Percentiles rank a stretch among this genome's conserved stretches.
phyloP scores from a whole-genome alignment of 129 eudicot genomes.

The Chrysanthemum makinoi region DNA sequence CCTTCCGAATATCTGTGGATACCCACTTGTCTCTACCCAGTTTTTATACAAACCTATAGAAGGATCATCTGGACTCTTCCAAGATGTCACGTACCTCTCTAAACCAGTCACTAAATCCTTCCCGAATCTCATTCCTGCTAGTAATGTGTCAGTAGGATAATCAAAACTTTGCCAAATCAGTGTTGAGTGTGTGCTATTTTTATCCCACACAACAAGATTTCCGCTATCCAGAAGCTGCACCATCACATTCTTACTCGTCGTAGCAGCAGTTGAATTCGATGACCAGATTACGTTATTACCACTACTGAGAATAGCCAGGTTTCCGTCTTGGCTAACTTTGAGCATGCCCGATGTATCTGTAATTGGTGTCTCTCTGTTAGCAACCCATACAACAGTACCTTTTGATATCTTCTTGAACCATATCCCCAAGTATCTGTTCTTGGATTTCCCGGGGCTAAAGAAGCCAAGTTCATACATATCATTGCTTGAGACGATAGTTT shows the following conservation, averaged over 20 bases:
- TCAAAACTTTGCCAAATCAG: slow-evolving; percentile 41
- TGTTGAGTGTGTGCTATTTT: neutral
- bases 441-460: slow-evolving; percentile 26
- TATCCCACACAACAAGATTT: slow-evolving; percentile 33
- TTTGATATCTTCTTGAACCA: slow-evolving; percentile 19
- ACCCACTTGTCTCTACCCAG: slow-evolving; percentile 10
- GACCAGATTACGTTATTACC: slow-evolving; percentile 20
- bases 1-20: slow-evolving; percentile 20
- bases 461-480: slow-evolving; percentile 31
- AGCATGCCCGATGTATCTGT: slow-evolving; percentile 26
- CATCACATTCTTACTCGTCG: neutral
- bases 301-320: slow-evolving; percentile 9
- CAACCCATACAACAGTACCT: slow-evolving; percentile 31
- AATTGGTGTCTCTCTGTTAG: slow-evolving; percentile 34
- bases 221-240: slow-evolving; percentile 27
- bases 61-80: slow-evolving; percentile 38
- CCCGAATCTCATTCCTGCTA: slow-evolving; percentile 40
- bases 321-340: slow-evolving; percentile 13
- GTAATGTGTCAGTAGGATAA: slow-evolving; percentile 24
- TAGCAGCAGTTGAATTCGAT: slow-evolving; percentile 12
- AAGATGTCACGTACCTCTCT: slow-evolving; percentile 13
- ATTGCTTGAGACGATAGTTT: slow-evolving; percentile 28
- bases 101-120: slow-evolving; percentile 27
- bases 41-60: slow-evolving; percentile 15
- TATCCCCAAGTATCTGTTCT: slow-evolving; percentile 21